Evolutionary conservation across 2,329 filamentous ascomycete species (phyloP).

Genomic region (Aureobasidium melanogenum): DNA sequence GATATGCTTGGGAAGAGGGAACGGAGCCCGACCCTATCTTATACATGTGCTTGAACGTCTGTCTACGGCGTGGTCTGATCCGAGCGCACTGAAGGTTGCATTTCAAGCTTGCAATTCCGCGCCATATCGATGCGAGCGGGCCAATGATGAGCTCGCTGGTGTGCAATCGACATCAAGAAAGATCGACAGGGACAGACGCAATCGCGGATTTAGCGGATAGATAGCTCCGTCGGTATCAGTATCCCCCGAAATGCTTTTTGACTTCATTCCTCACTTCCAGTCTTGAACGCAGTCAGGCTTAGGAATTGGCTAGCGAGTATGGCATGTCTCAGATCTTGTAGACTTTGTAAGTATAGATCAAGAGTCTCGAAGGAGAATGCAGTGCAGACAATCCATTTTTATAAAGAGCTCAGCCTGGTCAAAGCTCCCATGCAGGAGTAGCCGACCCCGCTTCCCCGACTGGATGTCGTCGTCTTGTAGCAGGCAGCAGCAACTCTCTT

Average conservation of each 20-base stretch:
- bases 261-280: too few species aligned
- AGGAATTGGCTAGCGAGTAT: too few species aligned
- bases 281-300: too few species aligned
- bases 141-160: neutral
- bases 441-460: constrained; percentile 7
- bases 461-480: neutral
- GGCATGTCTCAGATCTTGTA: too few species aligned
- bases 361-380: neutral
- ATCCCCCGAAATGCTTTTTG: neutral
- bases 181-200: neutral
- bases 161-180: neutral
- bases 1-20: neutral
- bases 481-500: neutral
- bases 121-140: neutral
- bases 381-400: neutral
- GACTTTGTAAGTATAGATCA: neutral
- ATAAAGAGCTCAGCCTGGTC: neutral
- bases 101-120: neutral
- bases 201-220: neutral
- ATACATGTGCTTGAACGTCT: neutral
- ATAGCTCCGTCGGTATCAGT: neutral
- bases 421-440: neutral
- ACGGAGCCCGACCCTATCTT: neutral
- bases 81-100: neutral
- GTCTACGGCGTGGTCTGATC: neutral